Conservation (phyloP, 1,284 basidiomycete genomes). For the Rhodotorula sp. region DNA sequence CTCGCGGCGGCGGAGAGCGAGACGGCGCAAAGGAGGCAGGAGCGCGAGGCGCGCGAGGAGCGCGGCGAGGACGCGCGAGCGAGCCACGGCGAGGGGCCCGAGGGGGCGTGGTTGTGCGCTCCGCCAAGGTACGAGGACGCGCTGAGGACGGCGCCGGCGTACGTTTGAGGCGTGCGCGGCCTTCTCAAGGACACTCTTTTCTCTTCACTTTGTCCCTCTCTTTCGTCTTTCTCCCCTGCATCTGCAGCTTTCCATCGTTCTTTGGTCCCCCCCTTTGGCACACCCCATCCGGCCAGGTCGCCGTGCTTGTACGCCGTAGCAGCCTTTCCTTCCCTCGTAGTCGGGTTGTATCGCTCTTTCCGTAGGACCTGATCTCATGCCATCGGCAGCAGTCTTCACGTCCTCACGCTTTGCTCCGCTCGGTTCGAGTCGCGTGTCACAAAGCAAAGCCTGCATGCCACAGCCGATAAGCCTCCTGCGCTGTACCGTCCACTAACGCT, state of each 20-base stretch:
- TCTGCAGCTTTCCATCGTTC: neutral
- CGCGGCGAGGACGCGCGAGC: conserved; percentile 35
- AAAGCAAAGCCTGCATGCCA: too few species aligned
- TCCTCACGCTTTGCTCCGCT: neutral
- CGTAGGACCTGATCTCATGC: neutral
- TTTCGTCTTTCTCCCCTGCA: neutral
- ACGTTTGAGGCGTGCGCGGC: conserved; percentile 12
- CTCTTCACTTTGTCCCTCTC: neutral
- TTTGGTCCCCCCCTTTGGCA: too few species aligned
- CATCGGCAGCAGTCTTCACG: neutral
- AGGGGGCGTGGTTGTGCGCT: conserved; percentile 43
- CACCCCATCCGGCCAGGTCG: neutral
- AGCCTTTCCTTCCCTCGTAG: too few species aligned
- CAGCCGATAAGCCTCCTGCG: neutral
- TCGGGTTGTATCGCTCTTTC: neutral
- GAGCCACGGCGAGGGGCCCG: conserved; percentile 34
- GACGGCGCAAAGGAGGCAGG: conserved; percentile 18
- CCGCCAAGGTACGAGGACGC: conserved; percentile 44
- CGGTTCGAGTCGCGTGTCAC: too few species aligned
- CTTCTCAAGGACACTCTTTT: neutral
- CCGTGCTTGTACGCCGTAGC: neutral
- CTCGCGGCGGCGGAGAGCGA: conserved; percentile 23
- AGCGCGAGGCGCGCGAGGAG: conserved; percentile 41
- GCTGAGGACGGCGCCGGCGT: conserved; percentile 39
- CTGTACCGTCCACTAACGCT: neutral